Evolutionary conservation across 345 rosid species (phyloP), one percentile per base, ranked within the genome.

Genomic region (Rhodomyrtus tomentosa): DNA sequence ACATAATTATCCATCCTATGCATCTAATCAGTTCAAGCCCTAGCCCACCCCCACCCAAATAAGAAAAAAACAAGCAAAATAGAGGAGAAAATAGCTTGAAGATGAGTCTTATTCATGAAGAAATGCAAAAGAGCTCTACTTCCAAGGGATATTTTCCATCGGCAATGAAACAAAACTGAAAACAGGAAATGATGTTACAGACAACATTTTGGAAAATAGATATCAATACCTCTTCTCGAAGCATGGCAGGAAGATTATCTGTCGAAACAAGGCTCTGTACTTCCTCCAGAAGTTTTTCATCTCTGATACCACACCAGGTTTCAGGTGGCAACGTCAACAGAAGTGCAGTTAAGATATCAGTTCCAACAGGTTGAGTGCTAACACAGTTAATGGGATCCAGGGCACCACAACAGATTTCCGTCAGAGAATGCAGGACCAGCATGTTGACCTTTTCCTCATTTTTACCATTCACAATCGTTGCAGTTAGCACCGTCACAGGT

Each of bases 141-240:
- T 62, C 24, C n/a, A 62, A 62, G 32, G 15, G 40, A 32, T 42
- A 32, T 24, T 16, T 10, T 11, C 21, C 9, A 0, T 79, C 2
- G 2, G 76, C 76, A 62, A 62, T 20, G 58, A 11, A 55, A 55
- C 11, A 56, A 42, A 48, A 21, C 48, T 27, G 49, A 72, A 68
- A 10, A 76, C 5, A 40, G 83, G 55, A 40, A 73, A 76, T 38
- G 83, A 49, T 45, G n/a, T 18, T 14, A 52, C 40, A 32, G 54
- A 9, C 21, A 83, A 58, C 56, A n/a, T 49, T n/a, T 32, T 27
- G 3, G 52, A 49, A 24, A 25, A 68, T 4, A 62, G 32, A 22
- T 38, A 29, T 55, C 45, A 62, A 62, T 91, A 95, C 99, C 98
- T 97, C 98, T 85, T 95, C 98, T 89, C 91, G 98, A 88, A 95